phyloP scores from a whole-genome alignment of 345 rosid genomes.

The Arabidopsis suecica region DNA sequence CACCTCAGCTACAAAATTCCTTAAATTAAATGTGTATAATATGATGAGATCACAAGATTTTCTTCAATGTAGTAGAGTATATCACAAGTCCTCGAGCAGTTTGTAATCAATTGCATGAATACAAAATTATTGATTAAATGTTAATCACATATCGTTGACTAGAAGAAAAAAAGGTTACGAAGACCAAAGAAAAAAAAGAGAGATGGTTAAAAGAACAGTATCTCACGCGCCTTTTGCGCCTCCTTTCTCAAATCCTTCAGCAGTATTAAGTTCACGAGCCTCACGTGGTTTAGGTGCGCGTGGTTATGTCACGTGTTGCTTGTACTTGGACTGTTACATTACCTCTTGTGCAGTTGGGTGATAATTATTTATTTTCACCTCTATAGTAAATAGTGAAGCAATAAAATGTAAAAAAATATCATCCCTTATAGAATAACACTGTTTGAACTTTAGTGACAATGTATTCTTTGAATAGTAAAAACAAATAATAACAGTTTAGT shows the following conservation, averaged over 20 bases:
- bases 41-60: neutral
- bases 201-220: neutral
- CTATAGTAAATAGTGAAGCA: neutral
- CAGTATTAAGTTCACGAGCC: neutral
- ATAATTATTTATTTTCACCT: neutral
- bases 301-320: neutral
- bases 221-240: conserved; percentile 4
- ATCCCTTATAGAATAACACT: neutral
- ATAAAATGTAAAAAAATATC: neutral
- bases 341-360: conserved; percentile 14
- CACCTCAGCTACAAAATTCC: conserved; percentile 17
- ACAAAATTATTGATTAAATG: neutral
- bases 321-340: conserved; percentile 14
- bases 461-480: conserved; percentile 9
- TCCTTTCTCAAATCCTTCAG: neutral
- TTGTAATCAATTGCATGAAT: neutral
- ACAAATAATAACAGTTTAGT: neutral
- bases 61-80: neutral
- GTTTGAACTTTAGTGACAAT: neutral
- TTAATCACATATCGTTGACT: conserved; percentile 5
- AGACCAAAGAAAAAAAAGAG: neutral
- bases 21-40: neutral
- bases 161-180: neutral
- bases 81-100: neutral
- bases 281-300: conserved; percentile 9